phyloP scores from a whole-genome alignment of 2,329 filamentous ascomycete species.

The Xylogone sp. region DNA sequence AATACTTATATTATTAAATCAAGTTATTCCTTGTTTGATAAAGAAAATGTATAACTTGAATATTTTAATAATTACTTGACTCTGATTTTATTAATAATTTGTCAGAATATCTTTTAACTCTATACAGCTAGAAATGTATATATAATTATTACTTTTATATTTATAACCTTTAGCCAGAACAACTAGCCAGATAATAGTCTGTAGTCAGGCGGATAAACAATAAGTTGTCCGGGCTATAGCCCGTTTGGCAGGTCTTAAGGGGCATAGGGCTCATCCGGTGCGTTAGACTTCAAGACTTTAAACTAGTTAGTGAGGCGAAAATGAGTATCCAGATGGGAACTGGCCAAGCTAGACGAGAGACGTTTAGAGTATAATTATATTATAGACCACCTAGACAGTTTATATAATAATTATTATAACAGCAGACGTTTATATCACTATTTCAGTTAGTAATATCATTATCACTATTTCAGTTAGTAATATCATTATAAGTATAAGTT shows the following conservation, averaged over 20 bases:
- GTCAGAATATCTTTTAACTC: slow-evolving; percentile 1
- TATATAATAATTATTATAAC: slow-evolving; percentile 9
- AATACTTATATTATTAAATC: too few species aligned
- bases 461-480: slow-evolving; percentile 1
- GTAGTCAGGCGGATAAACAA: slow-evolving; percentile 1
- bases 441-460: too few species aligned
- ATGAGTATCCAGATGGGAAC: slow-evolving; percentile 6
- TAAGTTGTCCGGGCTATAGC: slow-evolving; percentile 1
- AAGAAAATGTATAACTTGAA: too few species aligned
- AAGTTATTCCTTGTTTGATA: too few species aligned
- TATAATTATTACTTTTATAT: slow-evolving; percentile 3
- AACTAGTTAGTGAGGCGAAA: slow-evolving; percentile 9
- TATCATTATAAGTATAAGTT: slow-evolving; percentile 4
- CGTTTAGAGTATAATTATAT: slow-evolving; percentile 5
- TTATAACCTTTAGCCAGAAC: not conserved
- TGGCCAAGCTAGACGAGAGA: slow-evolving; percentile 11
- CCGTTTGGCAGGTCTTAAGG: slow-evolving; percentile 11
- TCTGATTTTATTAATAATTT: slow-evolving; percentile 2
- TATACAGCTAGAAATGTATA: slow-evolving; percentile 1
- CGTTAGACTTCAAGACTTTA: slow-evolving; percentile 9
- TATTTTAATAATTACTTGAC: not conserved
- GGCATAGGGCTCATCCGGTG: slow-evolving; percentile 9
- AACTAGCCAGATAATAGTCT: not conserved
- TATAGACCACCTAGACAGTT: slow-evolving; percentile 10
- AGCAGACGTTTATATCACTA: slow-evolving; percentile 4